Evolutionary conservation across 2,329 filamentous ascomycete species (phyloP).

Genomic region (Hypoxylon sp.): DNA sequence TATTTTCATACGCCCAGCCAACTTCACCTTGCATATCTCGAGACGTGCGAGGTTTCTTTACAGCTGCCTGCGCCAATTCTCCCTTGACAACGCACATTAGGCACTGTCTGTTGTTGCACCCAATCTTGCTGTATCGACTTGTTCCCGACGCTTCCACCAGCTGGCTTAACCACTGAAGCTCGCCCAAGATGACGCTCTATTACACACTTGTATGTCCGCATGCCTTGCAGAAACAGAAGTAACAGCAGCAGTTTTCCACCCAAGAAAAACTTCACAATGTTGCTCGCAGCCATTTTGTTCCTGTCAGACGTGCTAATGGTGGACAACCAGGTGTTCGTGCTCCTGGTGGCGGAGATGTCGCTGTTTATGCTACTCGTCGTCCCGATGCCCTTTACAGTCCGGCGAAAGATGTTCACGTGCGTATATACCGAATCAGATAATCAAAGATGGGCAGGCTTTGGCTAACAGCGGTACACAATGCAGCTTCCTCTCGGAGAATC

Average conservation of each 20-base stretch:
- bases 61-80: conserved; percentile 28
- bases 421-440: conserved; percentile 50
- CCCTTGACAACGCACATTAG: conserved; percentile 41
- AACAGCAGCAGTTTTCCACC: neutral
- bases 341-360: conserved; percentile 86
- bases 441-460: conserved; percentile 18
- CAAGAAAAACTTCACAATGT: conserved; percentile 5
- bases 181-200: conserved; percentile 65
- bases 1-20: conserved; percentile 27
- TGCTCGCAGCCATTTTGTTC: conserved; percentile 1
- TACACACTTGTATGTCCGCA: conserved; percentile 62
- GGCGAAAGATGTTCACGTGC: conserved; percentile 85
- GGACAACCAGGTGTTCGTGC: conserved; percentile 78
- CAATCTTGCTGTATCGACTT: conserved; percentile 9
- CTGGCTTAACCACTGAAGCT: conserved; percentile 23
- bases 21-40: conserved; percentile 23
- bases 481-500: conserved; percentile 94
- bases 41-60: conserved; percentile 8
- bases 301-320: conserved; percentile 47
- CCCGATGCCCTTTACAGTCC: conserved; percentile 88
- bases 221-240: conserved; percentile 5
- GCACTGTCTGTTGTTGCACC: conserved; percentile 29
- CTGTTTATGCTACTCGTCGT: conserved; percentile 86
- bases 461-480: conserved; percentile 3
- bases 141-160: conserved; percentile 29